Evolutionary conservation across 768 basidiomycete genomes (phyloP).

Genomic region (Xerocomellus dryophilus): DNA sequence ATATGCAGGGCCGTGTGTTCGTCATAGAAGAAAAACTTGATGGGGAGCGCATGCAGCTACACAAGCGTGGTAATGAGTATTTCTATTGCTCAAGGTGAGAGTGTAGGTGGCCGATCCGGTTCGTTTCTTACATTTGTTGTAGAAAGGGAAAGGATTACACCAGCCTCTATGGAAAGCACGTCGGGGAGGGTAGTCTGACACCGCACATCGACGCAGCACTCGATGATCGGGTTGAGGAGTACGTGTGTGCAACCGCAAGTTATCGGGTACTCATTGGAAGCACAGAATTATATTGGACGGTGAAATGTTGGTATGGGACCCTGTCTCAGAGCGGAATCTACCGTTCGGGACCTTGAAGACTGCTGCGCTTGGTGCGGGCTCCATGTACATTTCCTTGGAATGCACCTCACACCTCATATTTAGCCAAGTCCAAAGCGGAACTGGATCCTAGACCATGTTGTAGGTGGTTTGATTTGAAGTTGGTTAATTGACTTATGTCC

Average conservation of each 20-base stretch:
- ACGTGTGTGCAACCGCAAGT: constrained; percentile 26
- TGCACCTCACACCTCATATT: neutral
- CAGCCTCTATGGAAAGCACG: constrained; percentile 84
- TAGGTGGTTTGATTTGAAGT: constrained; percentile 38
- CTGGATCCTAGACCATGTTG: constrained; percentile 87
- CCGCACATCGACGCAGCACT: constrained; percentile 80
- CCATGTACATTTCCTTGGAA: neutral
- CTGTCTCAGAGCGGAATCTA: constrained; percentile 78
- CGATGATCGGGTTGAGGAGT: constrained; percentile 78
- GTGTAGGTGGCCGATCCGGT: neutral
- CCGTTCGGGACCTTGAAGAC: constrained; percentile 95
- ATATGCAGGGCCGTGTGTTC: constrained; percentile 78
- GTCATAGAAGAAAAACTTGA: constrained; percentile 97
- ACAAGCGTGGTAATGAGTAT: constrained; percentile 88
- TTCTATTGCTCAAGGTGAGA: constrained; percentile 86
- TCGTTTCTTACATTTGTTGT: constrained; percentile 1
- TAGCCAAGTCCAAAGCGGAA: constrained; percentile 70
- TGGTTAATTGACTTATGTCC: neutral
- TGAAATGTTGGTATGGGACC: constrained; percentile 99
- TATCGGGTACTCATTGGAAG: constrained; percentile 5
- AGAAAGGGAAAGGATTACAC: constrained; percentile 93
- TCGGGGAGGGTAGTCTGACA: constrained; percentile 83
- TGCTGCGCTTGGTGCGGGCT: constrained; percentile 71
- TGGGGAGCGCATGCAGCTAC: constrained; percentile 94
- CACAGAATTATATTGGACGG: constrained; percentile 89